These are phyloP conservation scores for Novymonas esmeraldas DNA, from an alignment of 208 protist species.

Conservation along the genomic window DNA sequence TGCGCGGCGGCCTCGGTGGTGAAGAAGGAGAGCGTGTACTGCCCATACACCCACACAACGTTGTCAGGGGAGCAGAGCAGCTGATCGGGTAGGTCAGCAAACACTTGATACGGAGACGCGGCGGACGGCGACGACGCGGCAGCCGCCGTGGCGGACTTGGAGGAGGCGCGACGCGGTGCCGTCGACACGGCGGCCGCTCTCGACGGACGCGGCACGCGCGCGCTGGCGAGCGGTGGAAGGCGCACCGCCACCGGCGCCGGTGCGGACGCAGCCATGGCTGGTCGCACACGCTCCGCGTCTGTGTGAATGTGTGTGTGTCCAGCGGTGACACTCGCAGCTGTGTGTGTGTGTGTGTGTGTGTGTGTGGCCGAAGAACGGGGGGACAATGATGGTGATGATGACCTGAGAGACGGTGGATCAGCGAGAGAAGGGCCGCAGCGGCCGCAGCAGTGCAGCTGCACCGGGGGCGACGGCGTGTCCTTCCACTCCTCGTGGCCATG, in stretches of 20 bases:
- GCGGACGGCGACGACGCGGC: background rate
- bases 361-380: background rate
- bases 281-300: too few species aligned
- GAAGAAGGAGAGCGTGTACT: conserved; percentile 56
- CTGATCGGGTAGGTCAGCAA: conserved; percentile 62
- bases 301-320: too few species aligned
- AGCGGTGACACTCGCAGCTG: background rate
- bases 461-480: too few species aligned
- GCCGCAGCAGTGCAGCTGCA: too few species aligned
- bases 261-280: too few species aligned
- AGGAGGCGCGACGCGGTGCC: background rate
- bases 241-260: too few species aligned
- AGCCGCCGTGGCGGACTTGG: conserved; percentile 6
- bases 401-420: too few species aligned
- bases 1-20: conserved; percentile 41
- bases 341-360: background rate
- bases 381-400: background rate
- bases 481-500: too few species aligned
- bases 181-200: background rate
- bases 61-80: conserved; percentile 74
- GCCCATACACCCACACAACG: conserved; percentile 60
- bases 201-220: background rate
- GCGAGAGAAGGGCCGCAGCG: too few species aligned
- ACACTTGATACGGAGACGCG: conserved; percentile 29
- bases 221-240: too few species aligned